Conservation (phyloP, 805 yeast genomes). For the Maudiozyma turicensis region DNA sequence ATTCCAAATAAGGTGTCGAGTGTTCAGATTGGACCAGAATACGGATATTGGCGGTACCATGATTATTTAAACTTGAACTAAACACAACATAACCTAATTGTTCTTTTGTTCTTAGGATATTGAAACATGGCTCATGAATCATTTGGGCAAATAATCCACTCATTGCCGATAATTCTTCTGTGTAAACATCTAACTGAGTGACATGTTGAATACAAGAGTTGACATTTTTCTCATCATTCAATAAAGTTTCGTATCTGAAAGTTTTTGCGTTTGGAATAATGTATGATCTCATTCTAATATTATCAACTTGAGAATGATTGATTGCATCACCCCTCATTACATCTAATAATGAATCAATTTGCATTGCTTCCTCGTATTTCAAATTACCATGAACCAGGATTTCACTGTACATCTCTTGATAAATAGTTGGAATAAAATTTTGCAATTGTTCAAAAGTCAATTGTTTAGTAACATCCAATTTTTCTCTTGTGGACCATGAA, state of each 20-base stretch:
- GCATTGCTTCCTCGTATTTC: conserved; percentile 41
- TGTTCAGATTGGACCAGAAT: conserved; percentile 79
- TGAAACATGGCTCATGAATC: conserved; percentile 79
- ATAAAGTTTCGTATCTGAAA: conserved; percentile 38
- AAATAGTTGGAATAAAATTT: conserved; percentile 43
- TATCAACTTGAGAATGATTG: conserved; percentile 21
- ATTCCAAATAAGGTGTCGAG: conserved; percentile 61
- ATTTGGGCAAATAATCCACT: conserved; percentile 64
- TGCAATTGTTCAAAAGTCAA: conserved; percentile 41
- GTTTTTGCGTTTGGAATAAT: conserved; percentile 33
- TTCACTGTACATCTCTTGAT: conserved; percentile 56
- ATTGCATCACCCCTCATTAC: conserved; percentile 37
- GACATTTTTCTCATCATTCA: conserved; percentile 60
- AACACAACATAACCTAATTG: conserved; percentile 93
- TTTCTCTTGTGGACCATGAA: conserved; percentile 56
- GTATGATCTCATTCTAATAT: conserved; percentile 32
- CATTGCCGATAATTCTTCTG: conserved; percentile 35
- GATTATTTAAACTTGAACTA: conserved; percentile 56
- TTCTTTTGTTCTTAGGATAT: conserved; percentile 83
- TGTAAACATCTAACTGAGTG: conserved; percentile 55
- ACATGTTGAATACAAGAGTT: conserved; percentile 80
- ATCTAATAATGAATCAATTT: conserved; percentile 37
- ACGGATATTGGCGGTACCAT: conserved; percentile 53
- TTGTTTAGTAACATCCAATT: conserved; percentile 38
- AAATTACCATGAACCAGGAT: conserved; percentile 72